Evolutionary conservation across 2,329 filamentous ascomycete species (phyloP).

Genomic region (Aspergillus chevalieri): DNA sequence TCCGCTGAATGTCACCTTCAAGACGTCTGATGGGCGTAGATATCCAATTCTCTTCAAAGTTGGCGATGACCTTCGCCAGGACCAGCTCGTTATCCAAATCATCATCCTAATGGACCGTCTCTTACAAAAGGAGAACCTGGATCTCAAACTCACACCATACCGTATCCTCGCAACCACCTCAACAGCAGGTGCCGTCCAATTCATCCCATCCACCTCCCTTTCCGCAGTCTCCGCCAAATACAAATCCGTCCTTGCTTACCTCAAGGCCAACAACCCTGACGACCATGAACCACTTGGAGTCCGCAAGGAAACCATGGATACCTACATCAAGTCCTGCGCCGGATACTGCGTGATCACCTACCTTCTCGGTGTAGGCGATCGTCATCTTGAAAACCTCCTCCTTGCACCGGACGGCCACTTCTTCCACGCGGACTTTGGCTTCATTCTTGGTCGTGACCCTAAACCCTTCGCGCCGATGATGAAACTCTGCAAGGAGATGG

Average conservation of each 20-base stretch:
- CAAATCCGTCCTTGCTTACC: conserved; percentile 70
- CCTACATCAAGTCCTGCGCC: conserved; percentile 89
- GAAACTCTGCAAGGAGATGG: conserved; percentile 97
- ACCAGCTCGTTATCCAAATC: conserved; percentile 94
- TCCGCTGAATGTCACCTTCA: conserved; percentile 86
- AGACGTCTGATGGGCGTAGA: conserved; percentile 65
- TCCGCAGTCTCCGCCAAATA: conserved; percentile 79
- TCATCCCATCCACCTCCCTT: conserved; percentile 78
- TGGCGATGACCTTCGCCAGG: conserved; percentile 90
- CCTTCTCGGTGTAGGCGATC: conserved; percentile 89
- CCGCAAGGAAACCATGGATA: conserved; percentile 87
- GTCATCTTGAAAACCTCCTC: conserved; percentile 91
- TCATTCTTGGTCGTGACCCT: conserved; percentile 92
- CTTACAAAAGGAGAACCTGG: conserved; percentile 89
- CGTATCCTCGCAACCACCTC: conserved; percentile 91
- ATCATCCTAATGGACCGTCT: conserved; percentile 97
- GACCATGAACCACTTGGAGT: conserved; percentile 74
- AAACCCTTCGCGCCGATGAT: conserved; percentile 96
- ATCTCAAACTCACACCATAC: conserved; percentile 91
- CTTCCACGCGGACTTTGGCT: conserved; percentile 98
- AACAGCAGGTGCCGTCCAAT: conserved; percentile 84
- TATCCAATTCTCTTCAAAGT: conserved; percentile 97
- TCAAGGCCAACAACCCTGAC: conserved; percentile 85
- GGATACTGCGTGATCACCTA: conserved; percentile 99
- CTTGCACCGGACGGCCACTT: conserved; percentile 87